Evolutionary conservation across 306 rosid species (phyloP).

Genomic region (Trichosanthes truncata): DNA sequence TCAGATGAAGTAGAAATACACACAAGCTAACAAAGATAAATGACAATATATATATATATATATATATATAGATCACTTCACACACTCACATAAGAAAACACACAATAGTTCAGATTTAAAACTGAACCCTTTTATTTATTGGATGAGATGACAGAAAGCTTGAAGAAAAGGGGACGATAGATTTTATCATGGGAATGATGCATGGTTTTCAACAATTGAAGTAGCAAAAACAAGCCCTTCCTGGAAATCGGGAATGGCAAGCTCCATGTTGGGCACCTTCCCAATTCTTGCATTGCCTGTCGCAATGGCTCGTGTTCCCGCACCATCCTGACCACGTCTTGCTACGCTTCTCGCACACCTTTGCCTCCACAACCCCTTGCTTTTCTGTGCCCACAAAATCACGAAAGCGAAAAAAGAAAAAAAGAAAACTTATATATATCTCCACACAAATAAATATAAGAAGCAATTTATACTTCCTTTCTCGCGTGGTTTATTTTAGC

Average conservation of each 20-base stretch:
- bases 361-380: constrained; percentile 15
- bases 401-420: background rate
- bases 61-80: too few relatives aligned
- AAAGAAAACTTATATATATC: background rate
- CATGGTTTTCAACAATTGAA: constrained; percentile 11
- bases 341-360: constrained; percentile 17
- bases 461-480: too few relatives aligned
- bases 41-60: too few relatives aligned
- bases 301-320: constrained; percentile 13
- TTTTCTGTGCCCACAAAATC: background rate
- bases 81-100: too few relatives aligned
- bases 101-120: too few relatives aligned
- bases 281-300: constrained; percentile 20
- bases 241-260: constrained; percentile 20
- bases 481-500: too few relatives aligned
- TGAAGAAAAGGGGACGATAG: too few relatives aligned
- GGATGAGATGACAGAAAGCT: too few relatives aligned
- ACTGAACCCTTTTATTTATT: too few relatives aligned
- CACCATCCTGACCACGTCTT: constrained; percentile 25
- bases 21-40: too few relatives aligned
- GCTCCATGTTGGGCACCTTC: constrained; percentile 24
- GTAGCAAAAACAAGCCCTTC: constrained; percentile 37
- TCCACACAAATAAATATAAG: too few relatives aligned
- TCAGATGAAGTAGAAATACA: too few relatives aligned
- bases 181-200: background rate